phyloP scores from a whole-genome alignment of 805 yeast genomes.

The Dipodascopsis uninucleata region DNA sequence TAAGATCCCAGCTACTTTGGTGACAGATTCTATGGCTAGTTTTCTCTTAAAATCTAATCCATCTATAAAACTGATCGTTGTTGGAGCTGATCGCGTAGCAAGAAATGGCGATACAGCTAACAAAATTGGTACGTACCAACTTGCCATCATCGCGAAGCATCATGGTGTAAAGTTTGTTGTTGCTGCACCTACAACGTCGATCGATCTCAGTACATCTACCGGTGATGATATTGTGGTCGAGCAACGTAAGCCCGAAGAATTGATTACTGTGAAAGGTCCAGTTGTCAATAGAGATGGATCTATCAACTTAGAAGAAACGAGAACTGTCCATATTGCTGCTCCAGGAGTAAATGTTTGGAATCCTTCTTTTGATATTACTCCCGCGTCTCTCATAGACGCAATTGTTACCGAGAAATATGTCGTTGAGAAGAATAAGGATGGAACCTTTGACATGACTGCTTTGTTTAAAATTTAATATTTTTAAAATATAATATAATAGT shows the following conservation, averaged over 20 bases:
- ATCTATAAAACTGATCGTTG: constrained; percentile 83
- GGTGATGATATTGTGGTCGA: constrained; percentile 83
- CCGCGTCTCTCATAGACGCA: constrained; percentile 74
- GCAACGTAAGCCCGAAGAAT: constrained; percentile 77
- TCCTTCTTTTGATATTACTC: constrained; percentile 94
- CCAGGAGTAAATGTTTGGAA: constrained; percentile 87
- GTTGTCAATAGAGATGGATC: constrained; percentile 41
- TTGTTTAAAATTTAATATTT: constrained; percentile 8
- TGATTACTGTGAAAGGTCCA: constrained; percentile 73
- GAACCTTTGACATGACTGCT: constrained; percentile 47
- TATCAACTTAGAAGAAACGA: constrained; percentile 31
- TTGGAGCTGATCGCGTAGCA: constrained; percentile 94
- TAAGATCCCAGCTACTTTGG: constrained; percentile 77
- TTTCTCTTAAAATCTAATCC: constrained; percentile 56
- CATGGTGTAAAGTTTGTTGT: constrained; percentile 77
- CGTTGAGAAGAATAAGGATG: constrained; percentile 48
- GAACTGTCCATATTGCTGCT: constrained; percentile 76
- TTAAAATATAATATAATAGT: not conserved
- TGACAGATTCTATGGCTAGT: constrained; percentile 90
- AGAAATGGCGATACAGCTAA: constrained; percentile 94
- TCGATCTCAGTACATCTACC: constrained; percentile 60
- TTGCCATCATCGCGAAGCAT: constrained; percentile 68
- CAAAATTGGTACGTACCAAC: constrained; percentile 91
- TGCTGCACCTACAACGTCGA: constrained; percentile 92
- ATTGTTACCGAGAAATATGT: constrained; percentile 80